Evolutionary conservation across 805 yeast genomes (phyloP).

Genomic region (Ogataea trehaloabstinens): DNA sequence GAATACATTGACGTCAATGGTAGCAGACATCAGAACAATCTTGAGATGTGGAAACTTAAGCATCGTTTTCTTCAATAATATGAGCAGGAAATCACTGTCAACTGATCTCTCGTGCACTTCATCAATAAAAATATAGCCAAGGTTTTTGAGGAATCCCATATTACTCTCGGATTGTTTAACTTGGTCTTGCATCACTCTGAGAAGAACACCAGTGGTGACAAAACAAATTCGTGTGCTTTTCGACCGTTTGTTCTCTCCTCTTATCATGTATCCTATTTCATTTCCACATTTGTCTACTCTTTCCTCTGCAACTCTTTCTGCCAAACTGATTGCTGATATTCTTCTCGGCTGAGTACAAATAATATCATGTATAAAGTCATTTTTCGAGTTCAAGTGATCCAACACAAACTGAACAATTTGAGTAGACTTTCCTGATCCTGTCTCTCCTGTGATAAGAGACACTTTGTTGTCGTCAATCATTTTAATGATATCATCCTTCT

Average conservation of each 20-base stretch:
- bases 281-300: slow-evolving; percentile 61
- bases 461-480: slow-evolving; percentile 60
- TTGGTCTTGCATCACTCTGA: slow-evolving; percentile 73
- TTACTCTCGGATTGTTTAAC: slow-evolving; percentile 25
- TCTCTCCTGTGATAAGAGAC: slow-evolving; percentile 88
- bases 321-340: slow-evolving; percentile 91
- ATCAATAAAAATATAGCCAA: slow-evolving; percentile 79
- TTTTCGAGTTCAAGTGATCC: slow-evolving; percentile 55
- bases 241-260: slow-evolving; percentile 79
- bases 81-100: slow-evolving; percentile 82
- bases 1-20: slow-evolving; percentile 73
- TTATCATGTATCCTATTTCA: slow-evolving; percentile 84
- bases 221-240: slow-evolving; percentile 72
- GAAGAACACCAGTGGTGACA: slow-evolving; percentile 88
- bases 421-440: slow-evolving; percentile 92
- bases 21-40: slow-evolving; percentile 89
- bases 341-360: slow-evolving; percentile 95
- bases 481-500: slow-evolving; percentile 52
- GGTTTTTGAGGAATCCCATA: slow-evolving; percentile 43
- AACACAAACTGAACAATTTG: slow-evolving; percentile 88
- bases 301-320: slow-evolving; percentile 88
- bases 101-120: slow-evolving; percentile 97
- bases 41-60: slow-evolving; percentile 52
- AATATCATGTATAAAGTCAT: slow-evolving; percentile 56
- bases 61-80: slow-evolving; percentile 65